phyloP scores from a whole-genome alignment of 2,329 filamentous ascomycete species.

The Chrysoporthe austroafricana region DNA sequence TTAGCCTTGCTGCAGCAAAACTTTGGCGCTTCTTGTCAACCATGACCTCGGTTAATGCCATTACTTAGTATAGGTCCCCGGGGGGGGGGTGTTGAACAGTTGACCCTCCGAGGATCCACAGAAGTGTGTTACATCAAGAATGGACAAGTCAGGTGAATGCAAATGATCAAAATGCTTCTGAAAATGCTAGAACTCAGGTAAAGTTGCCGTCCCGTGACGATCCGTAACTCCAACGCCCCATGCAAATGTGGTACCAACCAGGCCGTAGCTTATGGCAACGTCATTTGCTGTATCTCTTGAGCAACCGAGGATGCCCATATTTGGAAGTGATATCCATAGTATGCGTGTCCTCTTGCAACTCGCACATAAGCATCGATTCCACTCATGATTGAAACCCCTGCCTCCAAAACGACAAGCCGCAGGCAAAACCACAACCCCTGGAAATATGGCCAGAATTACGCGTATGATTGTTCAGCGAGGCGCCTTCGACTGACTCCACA shows the following conservation, averaged over 20 bases:
- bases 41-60: neutral
- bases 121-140: neutral
- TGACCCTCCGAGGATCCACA: neutral
- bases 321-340: neutral
- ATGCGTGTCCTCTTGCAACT: neutral
- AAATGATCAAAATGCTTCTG: constrained; percentile 4
- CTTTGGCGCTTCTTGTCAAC: neutral
- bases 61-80: neutral
- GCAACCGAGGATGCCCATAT: neutral
- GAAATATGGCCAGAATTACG: neutral
- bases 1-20: neutral
- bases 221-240: constrained; percentile 21
- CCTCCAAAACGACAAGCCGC: constrained; percentile 23
- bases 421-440: constrained; percentile 13
- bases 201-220: constrained; percentile 9
- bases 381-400: neutral
- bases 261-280: constrained; percentile 20
- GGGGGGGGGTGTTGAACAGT: neutral
- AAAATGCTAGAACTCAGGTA: constrained; percentile 6
- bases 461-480: neutral
- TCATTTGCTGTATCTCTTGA: constrained; percentile 12
- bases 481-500: neutral
- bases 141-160: neutral
- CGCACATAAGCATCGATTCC: neutral
- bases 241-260: constrained; percentile 20